Conservation (phyloP, 306 rosid species). For the Morella rubra region DNA sequence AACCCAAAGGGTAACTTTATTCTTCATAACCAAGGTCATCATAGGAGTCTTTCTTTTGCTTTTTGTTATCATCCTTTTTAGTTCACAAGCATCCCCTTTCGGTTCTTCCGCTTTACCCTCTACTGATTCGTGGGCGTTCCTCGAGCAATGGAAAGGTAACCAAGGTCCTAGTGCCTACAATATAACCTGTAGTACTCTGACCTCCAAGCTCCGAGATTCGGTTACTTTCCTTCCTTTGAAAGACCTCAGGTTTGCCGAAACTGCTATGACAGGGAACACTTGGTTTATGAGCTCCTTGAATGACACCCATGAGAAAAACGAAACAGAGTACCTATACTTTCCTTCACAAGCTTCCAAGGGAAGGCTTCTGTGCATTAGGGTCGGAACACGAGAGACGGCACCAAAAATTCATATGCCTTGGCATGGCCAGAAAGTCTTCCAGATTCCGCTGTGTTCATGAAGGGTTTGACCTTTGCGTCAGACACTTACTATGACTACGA, state of each 20-base stretch:
- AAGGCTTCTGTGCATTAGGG: slow-evolving; percentile 29
- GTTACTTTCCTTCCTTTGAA: slow-evolving; percentile 38
- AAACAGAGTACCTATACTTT: slow-evolving; percentile 25
- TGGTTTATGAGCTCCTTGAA: slow-evolving; percentile 37
- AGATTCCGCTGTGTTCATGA: slow-evolving; percentile 13
- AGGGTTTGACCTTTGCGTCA: slow-evolving; percentile 30
- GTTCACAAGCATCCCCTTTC: slow-evolving; percentile 15
- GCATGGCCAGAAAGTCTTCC: slow-evolving; percentile 35
- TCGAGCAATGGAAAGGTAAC: slow-evolving; percentile 5
- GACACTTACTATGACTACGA: slow-evolving; percentile 34
- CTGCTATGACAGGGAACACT: slow-evolving; percentile 30
- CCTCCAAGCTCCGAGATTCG: slow-evolving; percentile 21
- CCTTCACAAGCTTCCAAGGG: slow-evolving; percentile 26
- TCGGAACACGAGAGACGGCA: slow-evolving; percentile 20
- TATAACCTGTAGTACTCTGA: neutral
- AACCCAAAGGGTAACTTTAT: neutral
- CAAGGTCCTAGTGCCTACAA: neutral
- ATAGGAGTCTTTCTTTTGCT: slow-evolving; percentile 1
- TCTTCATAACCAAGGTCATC: neutral
- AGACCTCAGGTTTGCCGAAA: slow-evolving; percentile 26
- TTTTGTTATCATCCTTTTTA: slow-evolving; percentile 1
- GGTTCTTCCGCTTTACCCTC: slow-evolving; percentile 2
- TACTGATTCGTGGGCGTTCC: slow-evolving; percentile 6
- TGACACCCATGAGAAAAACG: slow-evolving; percentile 21
- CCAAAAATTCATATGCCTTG: slow-evolving; percentile 30